Base-by-base conservation (phyloP, 2,329 filamentous ascomycete species). In the Exophiala viscosa region DNA sequence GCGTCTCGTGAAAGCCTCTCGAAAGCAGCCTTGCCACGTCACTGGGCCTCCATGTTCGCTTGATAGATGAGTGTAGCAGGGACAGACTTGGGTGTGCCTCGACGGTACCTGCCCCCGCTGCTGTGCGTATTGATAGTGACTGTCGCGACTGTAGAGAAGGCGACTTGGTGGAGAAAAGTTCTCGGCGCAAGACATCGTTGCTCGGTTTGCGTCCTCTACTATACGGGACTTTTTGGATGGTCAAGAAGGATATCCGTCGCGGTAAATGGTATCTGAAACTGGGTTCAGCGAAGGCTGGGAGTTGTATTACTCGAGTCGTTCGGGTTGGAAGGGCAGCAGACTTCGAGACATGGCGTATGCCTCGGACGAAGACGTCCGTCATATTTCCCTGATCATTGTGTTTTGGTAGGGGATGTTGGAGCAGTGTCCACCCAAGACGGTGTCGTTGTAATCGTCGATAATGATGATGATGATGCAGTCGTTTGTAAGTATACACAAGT, bases 201-300 rank as follows among this genome's bases (percentile, higher is more conserved):
- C 2, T 28, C 23, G 23, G 23, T 7, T 28, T 28, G 23, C 8
- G 8, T 28, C 23, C 2, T 28, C 23, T 28, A 28, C 23, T 7
- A 28, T 28, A 7, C 23, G 2, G 23, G 5, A 7, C 5, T 28
- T 7, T 28, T 28, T 4, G 23, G 3, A 7, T 28, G 23, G 23
- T 28, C 23, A 40, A 32, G 31, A 36, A 5, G 33, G 54, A 47
- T 62, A 62, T 61, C 54, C 60, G 55, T 40, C 56, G 48, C 10
- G 60, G 60, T 11, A 60, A 14, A 39, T 63, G 60, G 35, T 63
- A 63, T 54, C 41, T 57, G 50, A 60, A 61, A 45, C 42, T 58
- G 43, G 41, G 41, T 34, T 54, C 35, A 32, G 28, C 39, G 17
- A 31, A 47, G 17, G 39, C 20, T 40, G 52, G 36, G 20, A 56